A percentile compares a stretch with the other conserved stretches of the same genome.
These are phyloP conservation scores for Rostrohypoxylon terebratum DNA, from an alignment of 495 filamentous ascomycete species.

Conservation along the genomic window DNA sequence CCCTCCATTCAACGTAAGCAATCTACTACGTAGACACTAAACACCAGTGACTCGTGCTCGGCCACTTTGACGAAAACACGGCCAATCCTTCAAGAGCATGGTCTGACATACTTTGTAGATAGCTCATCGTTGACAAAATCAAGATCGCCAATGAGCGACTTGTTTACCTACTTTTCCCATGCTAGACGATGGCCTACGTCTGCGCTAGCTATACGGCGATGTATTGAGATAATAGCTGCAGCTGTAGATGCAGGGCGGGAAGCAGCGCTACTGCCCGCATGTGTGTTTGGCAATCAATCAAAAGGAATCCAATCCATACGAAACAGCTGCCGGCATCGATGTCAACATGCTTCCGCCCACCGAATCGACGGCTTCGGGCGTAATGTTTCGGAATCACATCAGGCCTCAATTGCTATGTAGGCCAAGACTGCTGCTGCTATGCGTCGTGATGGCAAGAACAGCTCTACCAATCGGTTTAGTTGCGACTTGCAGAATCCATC, in stretches of 20 bases:
- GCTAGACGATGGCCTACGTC: too few relatives aligned
- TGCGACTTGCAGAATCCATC: slow-evolving; percentile 31
- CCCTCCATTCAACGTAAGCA: slow-evolving; percentile 22
- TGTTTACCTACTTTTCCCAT: background rate
- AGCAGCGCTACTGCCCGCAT: slow-evolving; percentile 30
- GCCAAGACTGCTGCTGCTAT: slow-evolving; percentile 11
- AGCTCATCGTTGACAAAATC: background rate
- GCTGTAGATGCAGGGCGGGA: slow-evolving; percentile 39
- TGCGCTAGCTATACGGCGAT: too few relatives aligned
- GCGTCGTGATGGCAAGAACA: slow-evolving; percentile 11
- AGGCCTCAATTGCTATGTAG: slow-evolving; percentile 28
- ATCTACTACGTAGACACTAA: too few relatives aligned
- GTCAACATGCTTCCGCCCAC: slow-evolving; percentile 15
- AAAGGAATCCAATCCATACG: slow-evolving; percentile 30
- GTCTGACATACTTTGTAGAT: background rate
- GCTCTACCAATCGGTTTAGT: slow-evolving; percentile 42
- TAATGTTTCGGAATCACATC: slow-evolving; percentile 36
- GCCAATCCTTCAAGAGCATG: slow-evolving; percentile 14
- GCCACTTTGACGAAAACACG: background rate
- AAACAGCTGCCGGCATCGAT: slow-evolving; percentile 27
- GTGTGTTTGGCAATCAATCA: slow-evolving; percentile 17
- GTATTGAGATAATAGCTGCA: slow-evolving; percentile 22
- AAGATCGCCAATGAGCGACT: background rate
- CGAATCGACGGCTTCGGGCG: slow-evolving; percentile 8
- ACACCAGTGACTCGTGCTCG: too few relatives aligned